Conservation (phyloP, 2,329 filamentous ascomycete genomes). For the Pseudohalonectria lignicola region DNA sequence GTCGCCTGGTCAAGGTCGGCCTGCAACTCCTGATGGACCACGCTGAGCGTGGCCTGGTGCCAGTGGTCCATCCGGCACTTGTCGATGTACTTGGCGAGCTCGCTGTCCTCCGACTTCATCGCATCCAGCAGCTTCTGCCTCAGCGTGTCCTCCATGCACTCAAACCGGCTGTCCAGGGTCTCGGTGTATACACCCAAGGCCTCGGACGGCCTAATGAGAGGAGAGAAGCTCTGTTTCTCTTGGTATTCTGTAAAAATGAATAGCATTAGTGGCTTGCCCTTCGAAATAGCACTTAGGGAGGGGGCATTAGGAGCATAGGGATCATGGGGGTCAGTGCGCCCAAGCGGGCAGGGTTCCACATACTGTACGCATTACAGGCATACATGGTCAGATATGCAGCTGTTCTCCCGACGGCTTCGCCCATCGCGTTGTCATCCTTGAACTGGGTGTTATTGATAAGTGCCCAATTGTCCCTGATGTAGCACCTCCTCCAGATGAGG, state of each 20-base stretch:
- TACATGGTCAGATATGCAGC: slow-evolving; percentile 57
- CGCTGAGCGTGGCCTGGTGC: slow-evolving; percentile 21
- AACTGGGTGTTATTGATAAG: slow-evolving; percentile 66
- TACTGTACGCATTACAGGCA: slow-evolving; percentile 16
- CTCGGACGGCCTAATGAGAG: slow-evolving; percentile 38
- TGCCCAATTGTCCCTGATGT: slow-evolving; percentile 76
- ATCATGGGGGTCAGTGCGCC: too few relatives aligned
- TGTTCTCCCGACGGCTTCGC: slow-evolving; percentile 51
- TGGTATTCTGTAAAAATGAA: slow-evolving; percentile 21
- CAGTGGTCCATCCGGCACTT: slow-evolving; percentile 62
- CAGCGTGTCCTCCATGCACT: slow-evolving; percentile 49
- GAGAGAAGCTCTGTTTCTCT: slow-evolving; percentile 28
- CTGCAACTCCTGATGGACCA: slow-evolving; percentile 16
- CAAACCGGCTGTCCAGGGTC: slow-evolving; percentile 49
- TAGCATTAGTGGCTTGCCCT: too few relatives aligned
- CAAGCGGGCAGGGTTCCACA: not conserved
- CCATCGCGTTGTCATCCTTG: slow-evolving; percentile 59
- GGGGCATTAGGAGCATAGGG: too few relatives aligned
- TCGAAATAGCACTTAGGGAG: too few relatives aligned
- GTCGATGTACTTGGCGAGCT: slow-evolving; percentile 53
- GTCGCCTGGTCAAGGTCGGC: slow-evolving; percentile 10
- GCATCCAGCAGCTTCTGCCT: slow-evolving; percentile 58
- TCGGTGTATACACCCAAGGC: slow-evolving; percentile 50
- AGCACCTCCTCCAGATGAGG: slow-evolving; percentile 78
- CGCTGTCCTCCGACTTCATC: slow-evolving; percentile 60